These are phyloP conservation scores for Bolboschoenoplectus hybrid DNA, from an alignment of 202 grass and related monocot genomes.

Conservation along the genomic window DNA sequence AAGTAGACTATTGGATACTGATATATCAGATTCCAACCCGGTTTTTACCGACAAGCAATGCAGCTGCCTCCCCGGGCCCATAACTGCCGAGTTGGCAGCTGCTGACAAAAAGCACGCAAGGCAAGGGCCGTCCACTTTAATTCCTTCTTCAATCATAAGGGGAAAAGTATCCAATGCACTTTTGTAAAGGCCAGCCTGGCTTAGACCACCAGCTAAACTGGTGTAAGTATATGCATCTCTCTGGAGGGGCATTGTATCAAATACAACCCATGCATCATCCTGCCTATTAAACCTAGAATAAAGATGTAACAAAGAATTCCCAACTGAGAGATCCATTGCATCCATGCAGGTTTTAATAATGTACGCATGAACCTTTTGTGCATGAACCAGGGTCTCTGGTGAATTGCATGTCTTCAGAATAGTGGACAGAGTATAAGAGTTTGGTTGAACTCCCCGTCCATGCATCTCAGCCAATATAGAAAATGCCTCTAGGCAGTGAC, in stretches of 20 bases:
- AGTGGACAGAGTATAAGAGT: slow-evolving; percentile 73
- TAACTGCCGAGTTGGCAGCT: slow-evolving; percentile 51
- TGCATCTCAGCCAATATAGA: slow-evolving; percentile 56
- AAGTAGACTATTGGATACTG: slow-evolving; percentile 73
- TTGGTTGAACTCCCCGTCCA: slow-evolving; percentile 59
- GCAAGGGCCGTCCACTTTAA: slow-evolving; percentile 57
- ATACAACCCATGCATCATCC: slow-evolving; percentile 59
- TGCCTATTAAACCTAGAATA: slow-evolving; percentile 71
- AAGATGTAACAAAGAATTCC: slow-evolving; percentile 70
- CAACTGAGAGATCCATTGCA: slow-evolving; percentile 53
- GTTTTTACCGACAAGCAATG: slow-evolving; percentile 74
- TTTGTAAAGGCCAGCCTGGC: slow-evolving; percentile 50
- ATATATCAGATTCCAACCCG: slow-evolving; percentile 50
- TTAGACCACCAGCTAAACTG: slow-evolving; percentile 72
- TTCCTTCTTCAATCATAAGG: slow-evolving; percentile 57
- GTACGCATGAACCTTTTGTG: slow-evolving; percentile 62
- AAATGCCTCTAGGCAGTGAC: slow-evolving; percentile 45
- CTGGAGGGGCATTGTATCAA: slow-evolving; percentile 51
- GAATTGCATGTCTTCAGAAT: slow-evolving; percentile 62
- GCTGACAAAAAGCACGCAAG: slow-evolving; percentile 71
- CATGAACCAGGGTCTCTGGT: slow-evolving; percentile 42
- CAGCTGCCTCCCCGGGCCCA: slow-evolving; percentile 59
- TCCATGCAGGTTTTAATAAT: slow-evolving; percentile 68
- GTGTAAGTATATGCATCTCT: slow-evolving; percentile 76
- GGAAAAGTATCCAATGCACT: slow-evolving; percentile 53